Base-by-base conservation (phyloP, 1,139 yeast genomes). In the Groenewaldozyma sp. region DNA sequence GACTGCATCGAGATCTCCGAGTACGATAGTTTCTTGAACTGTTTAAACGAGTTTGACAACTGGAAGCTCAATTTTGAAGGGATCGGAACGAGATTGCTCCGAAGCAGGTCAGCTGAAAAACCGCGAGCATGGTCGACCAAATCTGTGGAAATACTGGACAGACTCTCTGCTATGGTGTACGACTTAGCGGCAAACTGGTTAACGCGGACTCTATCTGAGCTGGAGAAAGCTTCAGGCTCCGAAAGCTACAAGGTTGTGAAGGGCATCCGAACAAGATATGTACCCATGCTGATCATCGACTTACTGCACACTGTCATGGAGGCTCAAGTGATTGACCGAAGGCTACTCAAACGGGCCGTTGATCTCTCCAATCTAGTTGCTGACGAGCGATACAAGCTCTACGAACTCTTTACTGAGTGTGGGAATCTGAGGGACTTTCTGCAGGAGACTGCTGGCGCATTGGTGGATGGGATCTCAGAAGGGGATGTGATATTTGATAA, bases 261-360 rank as follows among this genome's bases (percentile, higher is more conserved):
- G 11, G 38, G 45, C 39, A 65, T 82, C 41, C 71, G 94, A 54
- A 67, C 76, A 6, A 60, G 78, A 17, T 86, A 83, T 57, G 71
- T 83, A n/a, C 94, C 95, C 16, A 75, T 73, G 49, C 60, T 83
- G 41, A 67, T 83, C 27, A 73, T 80, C 41, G 82, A 79, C 47
- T 62, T 82, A 35, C 72, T 78, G 43, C 67, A 70, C 36, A 71
- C 78, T 6, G 70, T 75, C 47, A 70, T 74, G 43, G 50, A 59
- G 26, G 57, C 63, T 4, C 54, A 64, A 28, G 51, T 51, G 9
- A 46, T 50, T 2, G 61, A 63, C 31, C 52, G 56, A 24, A 54
- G 52, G 34, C 69, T 59, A 44, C 57, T 78, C 48, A 63, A 61
- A 35, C 71, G 70, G 40, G 88, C 87, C 1, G 68, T 76, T 38